Evolutionary conservation across 345 rosid genomes (phyloP).

Genomic region (Barbarea vulgaris): DNA sequence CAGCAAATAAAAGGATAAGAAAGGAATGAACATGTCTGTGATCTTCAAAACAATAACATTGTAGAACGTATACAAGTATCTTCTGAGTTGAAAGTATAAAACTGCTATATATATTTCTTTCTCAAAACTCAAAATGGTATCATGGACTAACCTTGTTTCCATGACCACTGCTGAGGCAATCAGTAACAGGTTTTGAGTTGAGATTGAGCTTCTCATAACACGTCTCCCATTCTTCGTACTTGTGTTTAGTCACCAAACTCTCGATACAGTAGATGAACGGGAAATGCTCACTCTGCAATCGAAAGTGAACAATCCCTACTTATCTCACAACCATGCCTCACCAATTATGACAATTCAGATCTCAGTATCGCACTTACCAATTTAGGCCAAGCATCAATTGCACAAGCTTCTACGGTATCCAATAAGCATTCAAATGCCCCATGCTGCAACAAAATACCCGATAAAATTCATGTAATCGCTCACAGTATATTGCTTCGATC

Average conservation of each 20-base stretch:
- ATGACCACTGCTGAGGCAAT: constrained; percentile 64
- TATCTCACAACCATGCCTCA: constrained; percentile 18
- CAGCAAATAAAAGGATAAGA: constrained; percentile 25
- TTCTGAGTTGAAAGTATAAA: background rate
- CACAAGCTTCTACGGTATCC: constrained; percentile 92
- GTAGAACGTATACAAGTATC: background rate
- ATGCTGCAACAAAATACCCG: constrained; percentile 57
- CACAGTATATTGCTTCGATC: background rate
- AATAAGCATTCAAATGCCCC: constrained; percentile 80
- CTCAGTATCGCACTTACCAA: constrained; percentile 49
- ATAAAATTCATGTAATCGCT: background rate
- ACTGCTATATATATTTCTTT: background rate
- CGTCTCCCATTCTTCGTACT: constrained; percentile 66
- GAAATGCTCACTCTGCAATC: constrained; percentile 73
- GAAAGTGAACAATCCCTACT: constrained; percentile 3
- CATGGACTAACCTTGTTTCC: constrained; percentile 69
- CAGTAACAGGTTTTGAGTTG: constrained; percentile 54
- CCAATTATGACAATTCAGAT: constrained; percentile 1
- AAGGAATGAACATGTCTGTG: background rate
- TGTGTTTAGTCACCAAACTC: constrained; percentile 55
- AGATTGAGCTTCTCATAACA: constrained; percentile 67
- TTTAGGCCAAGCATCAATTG: constrained; percentile 70
- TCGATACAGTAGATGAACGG: constrained; percentile 76
- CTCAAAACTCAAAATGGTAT: too few species aligned
- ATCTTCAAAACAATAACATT: constrained; percentile 14